Conservation (phyloP, 2,329 filamentous ascomycete genomes). For the Xylaria sp. region DNA sequence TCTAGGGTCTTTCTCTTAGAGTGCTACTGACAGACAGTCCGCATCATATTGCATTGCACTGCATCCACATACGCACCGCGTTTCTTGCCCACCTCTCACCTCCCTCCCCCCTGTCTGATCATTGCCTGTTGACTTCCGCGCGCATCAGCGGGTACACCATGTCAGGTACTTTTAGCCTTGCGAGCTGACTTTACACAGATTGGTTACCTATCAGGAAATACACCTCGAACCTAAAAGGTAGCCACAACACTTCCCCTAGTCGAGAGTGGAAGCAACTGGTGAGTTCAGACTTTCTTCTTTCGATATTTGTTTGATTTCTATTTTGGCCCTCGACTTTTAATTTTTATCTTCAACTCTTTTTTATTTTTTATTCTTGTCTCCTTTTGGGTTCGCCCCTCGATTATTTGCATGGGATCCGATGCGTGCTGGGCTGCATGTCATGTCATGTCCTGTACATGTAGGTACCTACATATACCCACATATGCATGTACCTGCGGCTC, state of each 20-base stretch:
- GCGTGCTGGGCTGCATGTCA: not conserved
- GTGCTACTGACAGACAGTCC: slow-evolving; percentile 16
- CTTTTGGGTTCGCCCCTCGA: too few relatives aligned
- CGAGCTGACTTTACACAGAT: slow-evolving; percentile 17
- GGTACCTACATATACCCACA: slow-evolving; percentile 24
- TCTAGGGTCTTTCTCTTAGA: slow-evolving; percentile 6
- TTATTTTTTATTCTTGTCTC: not conserved
- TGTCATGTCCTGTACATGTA: slow-evolving; percentile 14
- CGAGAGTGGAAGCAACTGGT: not conserved
- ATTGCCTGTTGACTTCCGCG: slow-evolving; percentile 36
- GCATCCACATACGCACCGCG: slow-evolving; percentile 36
- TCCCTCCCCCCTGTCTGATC: slow-evolving; percentile 33
- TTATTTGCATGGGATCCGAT: slow-evolving; percentile 1
- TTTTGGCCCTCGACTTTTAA: not conserved
- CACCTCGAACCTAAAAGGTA: not conserved
- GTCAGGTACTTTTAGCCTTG: slow-evolving; percentile 18
- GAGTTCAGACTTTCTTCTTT: slow-evolving; percentile 3
- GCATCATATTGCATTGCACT: slow-evolving; percentile 33
- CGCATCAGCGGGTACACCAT: slow-evolving; percentile 24
- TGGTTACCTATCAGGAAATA: slow-evolving; percentile 26
- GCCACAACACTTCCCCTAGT: not conserved
- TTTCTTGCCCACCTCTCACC: slow-evolving; percentile 24
- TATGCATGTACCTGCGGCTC: slow-evolving; percentile 39
- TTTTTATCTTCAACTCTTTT: too few relatives aligned
- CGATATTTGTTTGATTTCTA: not conserved